Evolutionary conservation across 1,284 basidiomycete species (phyloP).

Genomic region (Caloboletus firmus): DNA sequence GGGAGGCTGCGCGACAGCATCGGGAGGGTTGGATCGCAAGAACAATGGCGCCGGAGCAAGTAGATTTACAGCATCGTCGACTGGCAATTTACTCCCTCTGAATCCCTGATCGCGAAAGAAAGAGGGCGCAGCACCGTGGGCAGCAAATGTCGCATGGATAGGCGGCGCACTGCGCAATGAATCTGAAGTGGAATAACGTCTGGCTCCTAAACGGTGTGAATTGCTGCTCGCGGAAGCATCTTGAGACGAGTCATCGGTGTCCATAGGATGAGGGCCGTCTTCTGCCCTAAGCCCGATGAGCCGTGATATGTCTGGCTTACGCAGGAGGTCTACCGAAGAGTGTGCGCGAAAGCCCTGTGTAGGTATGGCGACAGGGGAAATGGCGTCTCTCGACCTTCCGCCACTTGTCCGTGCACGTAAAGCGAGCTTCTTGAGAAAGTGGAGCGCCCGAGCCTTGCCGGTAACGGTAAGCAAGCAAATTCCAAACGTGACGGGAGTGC

Average conservation of each 20-base stretch:
- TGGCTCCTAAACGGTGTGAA: constrained; percentile 20
- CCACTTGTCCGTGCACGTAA: constrained; percentile 28
- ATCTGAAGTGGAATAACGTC: constrained; percentile 30
- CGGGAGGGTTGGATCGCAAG: constrained; percentile 5
- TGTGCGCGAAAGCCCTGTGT: constrained; percentile 26
- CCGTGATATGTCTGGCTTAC: constrained; percentile 48
- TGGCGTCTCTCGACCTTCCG: constrained; percentile 24
- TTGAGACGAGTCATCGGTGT: constrained; percentile 37
- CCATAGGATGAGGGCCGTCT: constrained; percentile 30
- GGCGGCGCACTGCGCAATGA: constrained; percentile 8
- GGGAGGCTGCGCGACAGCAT: constrained; percentile 8
- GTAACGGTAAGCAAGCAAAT: constrained; percentile 9
- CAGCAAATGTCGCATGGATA: constrained; percentile 15
- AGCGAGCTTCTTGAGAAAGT: constrained; percentile 42
- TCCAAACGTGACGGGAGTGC: constrained; percentile 12
- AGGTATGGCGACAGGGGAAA: constrained; percentile 18
- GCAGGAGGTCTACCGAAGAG: constrained; percentile 35
- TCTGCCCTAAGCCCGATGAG: constrained; percentile 37
- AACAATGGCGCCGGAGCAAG: constrained; percentile 19
- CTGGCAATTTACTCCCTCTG: background rate
- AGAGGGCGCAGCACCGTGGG: constrained; percentile 5
- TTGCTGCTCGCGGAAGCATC: constrained; percentile 30
- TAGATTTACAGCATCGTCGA: constrained; percentile 4
- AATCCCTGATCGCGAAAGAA: constrained; percentile 12
- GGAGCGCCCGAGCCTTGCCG: constrained; percentile 38